Conservation (phyloP, 768 basidiomycete genomes). For the Termitomyces bulborhizus region DNA sequence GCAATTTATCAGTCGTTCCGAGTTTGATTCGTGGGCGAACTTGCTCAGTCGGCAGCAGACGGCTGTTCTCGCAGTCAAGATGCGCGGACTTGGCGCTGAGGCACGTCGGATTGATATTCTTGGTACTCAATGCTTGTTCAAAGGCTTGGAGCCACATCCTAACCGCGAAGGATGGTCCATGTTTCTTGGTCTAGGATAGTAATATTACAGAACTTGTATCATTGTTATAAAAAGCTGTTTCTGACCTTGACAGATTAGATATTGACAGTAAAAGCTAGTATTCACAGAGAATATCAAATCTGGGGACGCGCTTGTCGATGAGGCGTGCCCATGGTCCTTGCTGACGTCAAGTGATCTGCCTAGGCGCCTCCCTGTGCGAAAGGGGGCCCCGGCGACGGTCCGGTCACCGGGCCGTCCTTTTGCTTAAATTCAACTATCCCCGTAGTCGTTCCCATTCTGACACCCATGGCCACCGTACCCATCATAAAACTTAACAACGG, state of each 20-base stretch:
- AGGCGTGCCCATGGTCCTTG: too few species aligned
- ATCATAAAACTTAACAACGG: conserved; percentile 60
- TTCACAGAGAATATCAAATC: too few species aligned
- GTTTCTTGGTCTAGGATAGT: conserved; percentile 16
- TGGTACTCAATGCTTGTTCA: conserved; percentile 40
- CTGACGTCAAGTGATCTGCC: too few species aligned
- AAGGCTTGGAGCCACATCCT: conserved; percentile 46
- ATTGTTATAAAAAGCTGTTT: not conserved
- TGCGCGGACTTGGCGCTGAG: conserved; percentile 14
- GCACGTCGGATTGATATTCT: conserved; percentile 41
- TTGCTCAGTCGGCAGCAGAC: conserved; percentile 21
- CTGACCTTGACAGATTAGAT: not conserved
- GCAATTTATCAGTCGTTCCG: conserved; percentile 25
- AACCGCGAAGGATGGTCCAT: conserved; percentile 41
- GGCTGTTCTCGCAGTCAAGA: conserved; percentile 23
- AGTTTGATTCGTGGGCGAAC: conserved; percentile 28
- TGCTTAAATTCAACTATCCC: too few species aligned
- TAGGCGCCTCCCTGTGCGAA: too few species aligned
- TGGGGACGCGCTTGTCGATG: too few species aligned
- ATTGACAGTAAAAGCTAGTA: too few species aligned
- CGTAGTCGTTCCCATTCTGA: too few species aligned
- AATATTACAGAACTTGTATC: not conserved
- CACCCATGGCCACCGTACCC: conserved; percentile 9
- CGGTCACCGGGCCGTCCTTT: not conserved
- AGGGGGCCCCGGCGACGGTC: not conserved